Base-by-base conservation (phyloP, 2,329 filamentous ascomycete species). In the Coniosporium tulheliwenetii region DNA sequence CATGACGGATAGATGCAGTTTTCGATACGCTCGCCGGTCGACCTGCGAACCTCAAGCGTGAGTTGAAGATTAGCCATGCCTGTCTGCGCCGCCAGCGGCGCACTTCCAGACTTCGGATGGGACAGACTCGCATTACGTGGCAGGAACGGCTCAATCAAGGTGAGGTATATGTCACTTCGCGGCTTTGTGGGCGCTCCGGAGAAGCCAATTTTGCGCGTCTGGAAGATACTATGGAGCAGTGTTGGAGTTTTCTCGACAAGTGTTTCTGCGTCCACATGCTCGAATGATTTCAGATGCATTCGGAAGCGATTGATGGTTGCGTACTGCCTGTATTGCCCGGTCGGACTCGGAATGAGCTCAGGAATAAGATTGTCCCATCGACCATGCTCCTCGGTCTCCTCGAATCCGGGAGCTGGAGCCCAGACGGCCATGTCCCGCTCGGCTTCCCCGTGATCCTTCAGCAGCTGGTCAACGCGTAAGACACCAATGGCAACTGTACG, bases 141-240 rank as follows among this genome's bases (percentile, higher is more conserved):
- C 16, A 98, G 66, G n/a, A 79, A 70, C 0, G 85, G 83, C 47
- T 85, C 79, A 43, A 78, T 77, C 38, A 98, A 61, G 0, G 86
- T 95, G 36, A 98, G 61, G 56, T 98, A 98, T 39, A 98, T 96
- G 57, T 98, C 93, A 9, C 86, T 95, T 51, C 93, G 73, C 12
- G 82, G 71, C 55, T 85, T 87, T 0, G 81, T 86, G 0, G 91
- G 89, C 1, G 87, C 87, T 10, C 87, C 87, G 3, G 89, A 85
- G 57, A 98, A 96, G 2, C 87, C 91, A 58, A 96, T 87, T 57
- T 91, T 91, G 51, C 71, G 81, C 0, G 87, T 93, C 57, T 81
- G 81, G 43, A 71, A 71, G 44, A 96, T 75, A 39, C 81, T 79
- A 39, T 93, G 81, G 10, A 98, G 74, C 10, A 93, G 64, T 0